Evolutionary conservation across 345 rosid species (phyloP), one percentile per base, ranked within the genome.

Genomic region (Syzygium aqueum): DNA sequence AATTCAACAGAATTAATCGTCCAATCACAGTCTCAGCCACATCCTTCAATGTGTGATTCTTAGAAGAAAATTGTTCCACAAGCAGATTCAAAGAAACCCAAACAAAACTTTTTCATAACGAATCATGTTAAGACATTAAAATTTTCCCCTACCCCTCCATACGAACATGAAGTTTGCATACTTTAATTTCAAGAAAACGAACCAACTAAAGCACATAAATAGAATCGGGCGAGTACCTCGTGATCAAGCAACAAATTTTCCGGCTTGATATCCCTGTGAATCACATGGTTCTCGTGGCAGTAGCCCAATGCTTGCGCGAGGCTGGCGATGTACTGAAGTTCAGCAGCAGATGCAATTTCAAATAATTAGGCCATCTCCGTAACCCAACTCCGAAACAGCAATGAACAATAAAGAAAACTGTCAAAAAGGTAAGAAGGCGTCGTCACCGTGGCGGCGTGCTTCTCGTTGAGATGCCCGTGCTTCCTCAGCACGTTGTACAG

Each of bases 211-310:
- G 46, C 21, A 4, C 28, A 57, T 11, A 30, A 59, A 85, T 53
- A 67, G 49, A 53, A 8, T 43, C 3, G 53, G 27, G n/a, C 7
- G 37, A 57, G 84, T 92, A 97, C 99, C 98, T 95, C 97, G 51
- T 97, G 97, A 93, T 97, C 99, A 82, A 96, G 98, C 93, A 97
- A 87, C 93, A 97, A 87, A 89, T 97, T 97, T 92, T 97, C 99
- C 1, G 99, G 99, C 93, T 97, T 97, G 84, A 96, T 96, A 86
- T 97, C 99, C 89, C 99, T 94, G 86, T 97, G 99, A 91, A 97
- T 97, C 88, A 97, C 99, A 63, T 96, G 92, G 90, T 97, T 95
- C 87, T 94, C 93, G 85, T 97, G 99, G 89, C 99, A 97, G 90
- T 95, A 97, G 0, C 95, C 98, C 91, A 97, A 87, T 0, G 99